Evolutionary conservation across 805 yeast species (phyloP).

Genomic region (Sugiyamaella lignohabitans): DNA sequence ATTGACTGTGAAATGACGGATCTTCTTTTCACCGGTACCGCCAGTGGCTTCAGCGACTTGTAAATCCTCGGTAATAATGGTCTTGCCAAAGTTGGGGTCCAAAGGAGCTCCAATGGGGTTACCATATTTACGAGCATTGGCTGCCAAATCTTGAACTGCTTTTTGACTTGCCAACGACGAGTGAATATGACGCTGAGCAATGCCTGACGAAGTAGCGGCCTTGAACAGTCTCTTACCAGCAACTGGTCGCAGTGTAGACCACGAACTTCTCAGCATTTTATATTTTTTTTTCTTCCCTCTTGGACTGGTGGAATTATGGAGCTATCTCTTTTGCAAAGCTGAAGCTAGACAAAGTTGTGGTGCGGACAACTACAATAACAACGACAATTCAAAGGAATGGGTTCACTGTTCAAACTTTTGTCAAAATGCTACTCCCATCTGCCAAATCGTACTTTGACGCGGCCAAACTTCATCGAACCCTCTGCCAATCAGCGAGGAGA

Average conservation of each 20-base stretch:
- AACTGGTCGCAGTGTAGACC: background rate
- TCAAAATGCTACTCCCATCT: background rate
- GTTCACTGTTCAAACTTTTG: background rate
- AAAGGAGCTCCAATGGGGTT: conserved; percentile 30
- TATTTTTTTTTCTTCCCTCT: background rate
- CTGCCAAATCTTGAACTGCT: background rate
- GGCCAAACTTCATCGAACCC: background rate
- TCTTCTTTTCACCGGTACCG: conserved; percentile 38
- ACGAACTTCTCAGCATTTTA: background rate
- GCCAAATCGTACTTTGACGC: background rate
- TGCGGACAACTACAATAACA: no score
- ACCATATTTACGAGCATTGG: background rate
- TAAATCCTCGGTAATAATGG: conserved; percentile 30
- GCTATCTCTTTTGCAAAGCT: no score
- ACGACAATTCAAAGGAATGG: no score
- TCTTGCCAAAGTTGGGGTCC: conserved; percentile 28
- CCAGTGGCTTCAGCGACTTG: conserved; percentile 7
- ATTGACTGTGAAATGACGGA: conserved; percentile 83
- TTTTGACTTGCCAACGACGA: background rate
- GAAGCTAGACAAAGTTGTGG: no score
- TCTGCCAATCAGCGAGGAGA: background rate
- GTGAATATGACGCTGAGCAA: background rate
- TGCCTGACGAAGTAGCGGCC: no score
- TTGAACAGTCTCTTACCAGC: background rate
- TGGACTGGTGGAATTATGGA: no score